Conservation (phyloP, 352 stramenopile species). For the Phytopythium sindhum region DNA sequence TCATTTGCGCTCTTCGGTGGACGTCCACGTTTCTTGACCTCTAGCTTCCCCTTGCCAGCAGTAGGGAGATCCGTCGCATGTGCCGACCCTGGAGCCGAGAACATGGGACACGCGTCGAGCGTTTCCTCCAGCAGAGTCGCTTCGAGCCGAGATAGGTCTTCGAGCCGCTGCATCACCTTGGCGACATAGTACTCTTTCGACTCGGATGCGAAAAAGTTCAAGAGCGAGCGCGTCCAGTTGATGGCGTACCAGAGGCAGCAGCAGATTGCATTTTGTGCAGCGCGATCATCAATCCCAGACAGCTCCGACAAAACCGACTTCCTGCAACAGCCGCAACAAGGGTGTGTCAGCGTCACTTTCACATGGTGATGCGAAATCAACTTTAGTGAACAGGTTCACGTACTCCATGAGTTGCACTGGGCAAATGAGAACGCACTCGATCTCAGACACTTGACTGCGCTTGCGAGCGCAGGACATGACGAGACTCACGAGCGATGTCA, state of each 20-base stretch:
- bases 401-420: slow-evolving; percentile 63
- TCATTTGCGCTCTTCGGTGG: slow-evolving; percentile 17
- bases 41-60: slow-evolving; percentile 3
- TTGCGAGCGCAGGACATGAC: slow-evolving; percentile 40
- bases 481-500: slow-evolving; percentile 33
- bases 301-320: slow-evolving; percentile 42
- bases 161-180: slow-evolving; percentile 40
- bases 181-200: slow-evolving; percentile 21
- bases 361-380: neutral
- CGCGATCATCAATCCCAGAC: slow-evolving; percentile 28
- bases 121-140: slow-evolving; percentile 34
- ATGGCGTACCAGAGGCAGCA: slow-evolving; percentile 47
- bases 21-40: slow-evolving; percentile 26
- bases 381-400: slow-evolving; percentile 5
- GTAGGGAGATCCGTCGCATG: neutral
- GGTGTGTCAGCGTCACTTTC: neutral
- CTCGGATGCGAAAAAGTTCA: slow-evolving; percentile 52
- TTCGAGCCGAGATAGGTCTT: slow-evolving; percentile 41
- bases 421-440: slow-evolving; percentile 52
- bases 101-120: slow-evolving; percentile 21
- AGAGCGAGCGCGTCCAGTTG: slow-evolving; percentile 60
- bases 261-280: slow-evolving; percentile 40
- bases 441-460: slow-evolving; percentile 21
- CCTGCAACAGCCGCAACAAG: slow-evolving; percentile 11
- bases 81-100: slow-evolving; percentile 21